Percentiles rank a stretch among this genome's conserved stretches.
Evolutionary conservation across 2,329 filamentous ascomycete genomes (phyloP).

Genomic region (Stagonosporopsis rhizophila): DNA sequence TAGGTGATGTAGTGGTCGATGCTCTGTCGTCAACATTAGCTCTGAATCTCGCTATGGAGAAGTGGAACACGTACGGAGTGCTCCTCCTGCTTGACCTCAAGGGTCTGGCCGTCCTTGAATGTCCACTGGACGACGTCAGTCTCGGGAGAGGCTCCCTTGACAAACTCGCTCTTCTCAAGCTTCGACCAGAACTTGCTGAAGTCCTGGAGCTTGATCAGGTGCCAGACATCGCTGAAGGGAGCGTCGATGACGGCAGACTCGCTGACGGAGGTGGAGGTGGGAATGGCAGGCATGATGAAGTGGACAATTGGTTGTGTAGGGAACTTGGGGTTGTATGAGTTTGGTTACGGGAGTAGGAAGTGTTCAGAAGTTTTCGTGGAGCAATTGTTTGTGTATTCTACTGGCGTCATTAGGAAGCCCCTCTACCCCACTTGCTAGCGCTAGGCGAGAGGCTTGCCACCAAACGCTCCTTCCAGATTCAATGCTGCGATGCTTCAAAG

Average conservation of each 20-base stretch:
- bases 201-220: slow-evolving; percentile 75
- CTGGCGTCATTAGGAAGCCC: slow-evolving; percentile 29
- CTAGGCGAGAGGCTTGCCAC: slow-evolving; percentile 22
- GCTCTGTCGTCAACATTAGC: slow-evolving; percentile 51
- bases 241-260: slow-evolving; percentile 74
- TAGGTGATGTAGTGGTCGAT: slow-evolving; percentile 80
- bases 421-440: slow-evolving; percentile 30
- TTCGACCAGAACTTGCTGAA: slow-evolving; percentile 72
- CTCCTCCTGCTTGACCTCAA: slow-evolving; percentile 79
- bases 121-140: slow-evolving; percentile 73
- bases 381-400: slow-evolving; percentile 21
- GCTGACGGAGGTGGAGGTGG: slow-evolving; percentile 70
- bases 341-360: slow-evolving; percentile 2
- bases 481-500: background rate
- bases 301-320: slow-evolving; percentile 11
- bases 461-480: background rate
- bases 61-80: slow-evolving; percentile 63
- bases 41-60: background rate
- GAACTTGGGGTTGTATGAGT: background rate
- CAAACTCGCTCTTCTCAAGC: slow-evolving; percentile 67
- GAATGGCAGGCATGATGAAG: slow-evolving; percentile 54
- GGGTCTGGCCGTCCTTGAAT: slow-evolving; percentile 72
- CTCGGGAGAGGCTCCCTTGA: slow-evolving; percentile 69
- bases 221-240: slow-evolving; percentile 72
- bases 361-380: slow-evolving; percentile 27